phyloP scores from a whole-genome alignment of 192 early-diverging fungal genomes.

The Coemansia sp. region DNA sequence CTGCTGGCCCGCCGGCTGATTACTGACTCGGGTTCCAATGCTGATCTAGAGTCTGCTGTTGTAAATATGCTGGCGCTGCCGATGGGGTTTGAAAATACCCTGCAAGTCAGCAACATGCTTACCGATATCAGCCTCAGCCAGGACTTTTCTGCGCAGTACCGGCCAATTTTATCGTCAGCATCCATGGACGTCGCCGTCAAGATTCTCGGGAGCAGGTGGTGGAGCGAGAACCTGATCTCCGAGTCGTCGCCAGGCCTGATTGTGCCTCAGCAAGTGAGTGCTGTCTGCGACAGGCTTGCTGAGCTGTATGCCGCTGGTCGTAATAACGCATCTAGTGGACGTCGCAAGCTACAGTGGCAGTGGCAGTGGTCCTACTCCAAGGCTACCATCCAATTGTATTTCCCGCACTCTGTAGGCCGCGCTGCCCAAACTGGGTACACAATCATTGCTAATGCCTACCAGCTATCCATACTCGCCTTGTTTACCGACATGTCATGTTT shows the following conservation, averaged over 20 bases:
- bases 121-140: neutral
- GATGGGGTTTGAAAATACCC: neutral
- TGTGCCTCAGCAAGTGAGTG: neutral
- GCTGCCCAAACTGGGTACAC: slow-evolving; percentile 54
- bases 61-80: neutral
- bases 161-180: neutral
- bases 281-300: neutral
- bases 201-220: neutral
- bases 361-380: slow-evolving; percentile 23
- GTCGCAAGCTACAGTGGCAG: slow-evolving; percentile 18
- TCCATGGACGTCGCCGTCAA: neutral
- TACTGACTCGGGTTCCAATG: neutral
- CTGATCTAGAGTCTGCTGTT: neutral
- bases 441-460: slow-evolving; percentile 73
- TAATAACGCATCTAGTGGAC: neutral
- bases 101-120: neutral
- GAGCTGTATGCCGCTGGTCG: neutral
- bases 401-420: slow-evolving; percentile 84
- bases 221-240: neutral
- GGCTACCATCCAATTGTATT: slow-evolving; percentile 60
- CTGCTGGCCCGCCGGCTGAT: neutral
- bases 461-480: slow-evolving; percentile 87
- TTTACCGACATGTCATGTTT: slow-evolving; percentile 59
- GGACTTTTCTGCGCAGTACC: neutral
- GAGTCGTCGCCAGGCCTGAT: neutral